These are phyloP conservation scores for Nitzschia putrida DNA, from an alignment of 108 stramenopile species.

Conservation along the genomic window DNA sequence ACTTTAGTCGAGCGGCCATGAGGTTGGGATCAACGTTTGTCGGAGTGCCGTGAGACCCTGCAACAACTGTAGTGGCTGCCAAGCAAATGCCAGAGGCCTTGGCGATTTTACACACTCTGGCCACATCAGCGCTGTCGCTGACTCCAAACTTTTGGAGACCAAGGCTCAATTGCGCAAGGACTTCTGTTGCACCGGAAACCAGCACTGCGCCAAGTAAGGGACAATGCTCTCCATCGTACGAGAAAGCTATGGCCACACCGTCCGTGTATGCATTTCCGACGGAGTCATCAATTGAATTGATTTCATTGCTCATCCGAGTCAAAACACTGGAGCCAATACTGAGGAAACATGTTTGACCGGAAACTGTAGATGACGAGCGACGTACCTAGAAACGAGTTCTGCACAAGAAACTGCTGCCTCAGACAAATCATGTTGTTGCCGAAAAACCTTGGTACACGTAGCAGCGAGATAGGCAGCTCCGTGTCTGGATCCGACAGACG, in stretches of 20 bases:
- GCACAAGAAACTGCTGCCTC: background rate
- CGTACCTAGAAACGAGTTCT: constrained; percentile 3
- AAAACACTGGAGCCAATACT: constrained; percentile 13
- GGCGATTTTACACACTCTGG: constrained; percentile 46
- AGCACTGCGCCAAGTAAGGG: constrained; percentile 49
- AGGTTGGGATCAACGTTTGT: constrained; percentile 24
- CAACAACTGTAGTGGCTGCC: constrained; percentile 56
- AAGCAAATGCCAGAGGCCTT: constrained; percentile 61
- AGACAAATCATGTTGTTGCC: constrained; percentile 23
- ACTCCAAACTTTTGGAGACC: constrained; percentile 57
- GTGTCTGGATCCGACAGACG: constrained; percentile 55
- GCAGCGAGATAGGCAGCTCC: constrained; percentile 74
- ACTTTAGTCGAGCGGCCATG: constrained; percentile 49
- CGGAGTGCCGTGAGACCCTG: constrained; percentile 20
- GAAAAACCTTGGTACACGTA: constrained; percentile 44
- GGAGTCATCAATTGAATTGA: constrained; percentile 51
- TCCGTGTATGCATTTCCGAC: constrained; percentile 68
- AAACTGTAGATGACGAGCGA: background rate
- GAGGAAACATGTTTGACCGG: background rate
- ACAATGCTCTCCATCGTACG: constrained; percentile 53
- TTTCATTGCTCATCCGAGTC: constrained; percentile 51
- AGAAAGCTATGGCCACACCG: constrained; percentile 58
- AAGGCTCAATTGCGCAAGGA: constrained; percentile 35
- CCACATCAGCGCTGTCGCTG: constrained; percentile 63
- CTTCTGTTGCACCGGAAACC: constrained; percentile 38